Base-by-base conservation (phyloP, 208 protist species). In the Tritrichomonas foetus region DNA sequence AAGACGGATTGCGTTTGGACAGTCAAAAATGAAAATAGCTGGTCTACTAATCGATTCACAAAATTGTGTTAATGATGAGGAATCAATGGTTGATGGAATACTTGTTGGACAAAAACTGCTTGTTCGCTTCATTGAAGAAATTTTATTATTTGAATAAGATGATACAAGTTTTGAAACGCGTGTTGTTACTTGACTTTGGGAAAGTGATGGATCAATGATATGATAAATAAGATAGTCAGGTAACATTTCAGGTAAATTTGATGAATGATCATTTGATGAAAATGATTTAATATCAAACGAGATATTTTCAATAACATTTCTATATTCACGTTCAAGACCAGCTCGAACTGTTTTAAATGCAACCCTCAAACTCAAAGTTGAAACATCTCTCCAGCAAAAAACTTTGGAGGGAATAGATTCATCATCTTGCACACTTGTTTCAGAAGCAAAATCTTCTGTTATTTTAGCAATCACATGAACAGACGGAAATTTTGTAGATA, bases 1-100 rank as follows among this genome's bases (percentile, higher is more conserved):
- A 1, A 20, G 16, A 44, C 36, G n/a, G 30, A 22, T 25, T 13
- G 74, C 74, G 9, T 39, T 39, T 53, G n/a, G 14, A 30, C 74
- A 84, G 25, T 84, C 74, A 84, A 84, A 84, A n/a, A 84, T 84
- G 25, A 84, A 84, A 53, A 84, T 53, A 33, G 69, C n/a, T 30
- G 14, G 14, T 3, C 14, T 44, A 13, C 16, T 8, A 49, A 84
- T 44, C 3, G 20, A 20, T 8, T 44, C 44, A n/a, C 5, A 25
- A 53, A 84, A 22, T 39, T 39, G 14, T n/a, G 3, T 1, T 13
- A 84, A 20, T 13, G n/a, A 39, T 36, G 27, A n/a, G 33, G 74
- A 8, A 53, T 84, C 74, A 53, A 84, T 53, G 1, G 36, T 8
- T 39, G 11, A 49, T 47, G 36, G 22, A 49, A 44, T 3, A 53